A percentile compares a stretch with the other conserved stretches of the same genome.
Evolutionary conservation across 176 grass and related monocot genomes (phyloP).

Genomic region (Eragrostis curvula): DNA sequence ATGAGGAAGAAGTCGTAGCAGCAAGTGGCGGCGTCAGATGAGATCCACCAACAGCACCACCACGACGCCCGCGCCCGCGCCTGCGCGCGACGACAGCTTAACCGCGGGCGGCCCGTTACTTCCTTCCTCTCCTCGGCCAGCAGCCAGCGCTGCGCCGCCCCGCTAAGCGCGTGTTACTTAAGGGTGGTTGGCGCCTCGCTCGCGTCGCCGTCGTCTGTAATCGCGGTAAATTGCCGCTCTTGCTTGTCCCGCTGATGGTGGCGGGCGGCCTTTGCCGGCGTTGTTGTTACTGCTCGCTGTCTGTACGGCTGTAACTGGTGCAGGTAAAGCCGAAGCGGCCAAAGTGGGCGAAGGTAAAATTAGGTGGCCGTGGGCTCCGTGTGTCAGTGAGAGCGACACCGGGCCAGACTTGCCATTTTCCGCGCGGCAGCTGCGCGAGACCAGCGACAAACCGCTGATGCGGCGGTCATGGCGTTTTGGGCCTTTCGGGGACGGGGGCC

Average conservation of each 20-base stretch:
- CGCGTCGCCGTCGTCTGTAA: constrained; percentile 18
- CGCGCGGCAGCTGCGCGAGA: not conserved
- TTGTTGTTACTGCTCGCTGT: constrained; percentile 31
- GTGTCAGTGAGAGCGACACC: not conserved
- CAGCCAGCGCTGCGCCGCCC: constrained; percentile 15
- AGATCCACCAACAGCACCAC: constrained; percentile 51
- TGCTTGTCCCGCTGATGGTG: constrained; percentile 20
- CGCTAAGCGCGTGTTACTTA: constrained; percentile 53
- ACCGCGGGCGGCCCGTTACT: constrained; percentile 38
- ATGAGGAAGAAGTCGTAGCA: constrained; percentile 38
- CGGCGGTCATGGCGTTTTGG: constrained; percentile 20
- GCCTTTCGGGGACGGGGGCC: not conserved
- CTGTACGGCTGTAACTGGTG: constrained; percentile 27
- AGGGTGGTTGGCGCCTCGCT: constrained; percentile 39
- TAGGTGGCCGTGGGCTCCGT: not conserved
- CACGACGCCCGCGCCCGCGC: constrained; percentile 11
- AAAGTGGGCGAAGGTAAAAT: not conserved
- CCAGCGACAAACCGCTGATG: not conserved
- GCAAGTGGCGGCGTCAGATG: constrained; percentile 46
- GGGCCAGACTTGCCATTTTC: not conserved
- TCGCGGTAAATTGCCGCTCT: constrained; percentile 28
- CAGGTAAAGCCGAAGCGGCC: constrained; percentile 7
- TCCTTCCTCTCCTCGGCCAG: not conserved
- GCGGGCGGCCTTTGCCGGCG: constrained; percentile 14
- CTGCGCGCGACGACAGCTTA: constrained; percentile 48